Percentiles rank a stretch among this genome's conserved stretches.
Conservation (phyloP, 129 eudicot species). For the Centrapalus pauciflorus region DNA sequence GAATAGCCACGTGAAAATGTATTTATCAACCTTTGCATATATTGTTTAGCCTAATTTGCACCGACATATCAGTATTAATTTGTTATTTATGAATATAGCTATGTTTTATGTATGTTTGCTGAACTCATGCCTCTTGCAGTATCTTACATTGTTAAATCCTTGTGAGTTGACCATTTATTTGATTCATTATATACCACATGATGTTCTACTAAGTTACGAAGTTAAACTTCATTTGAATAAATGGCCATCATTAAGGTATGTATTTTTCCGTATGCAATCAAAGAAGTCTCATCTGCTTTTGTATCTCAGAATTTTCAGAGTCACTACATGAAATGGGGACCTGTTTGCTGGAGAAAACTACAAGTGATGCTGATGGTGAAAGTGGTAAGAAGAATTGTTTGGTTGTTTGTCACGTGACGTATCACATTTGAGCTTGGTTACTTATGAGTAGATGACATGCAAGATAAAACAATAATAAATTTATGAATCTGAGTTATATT, state of each 20-base stretch:
- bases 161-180: not conserved
- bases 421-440: slow-evolving; percentile 12
- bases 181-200: not conserved
- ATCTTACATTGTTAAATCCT: not conserved
- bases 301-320: slow-evolving; percentile 75
- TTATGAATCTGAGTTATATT: not conserved
- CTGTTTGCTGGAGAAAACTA: slow-evolving; percentile 68
- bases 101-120: not conserved
- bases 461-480: not conserved
- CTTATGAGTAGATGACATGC: slow-evolving; percentile 3
- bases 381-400: slow-evolving; percentile 49
- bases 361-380: slow-evolving; percentile 56
- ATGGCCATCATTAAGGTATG: not conserved
- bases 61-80: not conserved
- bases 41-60: not conserved
- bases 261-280: slow-evolving; percentile 1
- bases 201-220: not conserved
- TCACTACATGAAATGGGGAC: slow-evolving; percentile 83
- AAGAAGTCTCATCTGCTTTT: slow-evolving; percentile 16
- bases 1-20: not conserved
- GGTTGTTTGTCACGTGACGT: slow-evolving; percentile 1
- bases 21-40: not conserved
- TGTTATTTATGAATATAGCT: not conserved
- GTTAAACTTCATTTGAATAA: not conserved
- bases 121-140: not conserved